These are phyloP conservation scores for Periconia digitata DNA, from an alignment of 2,329 filamentous ascomycete genomes.

Conservation along the genomic window DNA sequence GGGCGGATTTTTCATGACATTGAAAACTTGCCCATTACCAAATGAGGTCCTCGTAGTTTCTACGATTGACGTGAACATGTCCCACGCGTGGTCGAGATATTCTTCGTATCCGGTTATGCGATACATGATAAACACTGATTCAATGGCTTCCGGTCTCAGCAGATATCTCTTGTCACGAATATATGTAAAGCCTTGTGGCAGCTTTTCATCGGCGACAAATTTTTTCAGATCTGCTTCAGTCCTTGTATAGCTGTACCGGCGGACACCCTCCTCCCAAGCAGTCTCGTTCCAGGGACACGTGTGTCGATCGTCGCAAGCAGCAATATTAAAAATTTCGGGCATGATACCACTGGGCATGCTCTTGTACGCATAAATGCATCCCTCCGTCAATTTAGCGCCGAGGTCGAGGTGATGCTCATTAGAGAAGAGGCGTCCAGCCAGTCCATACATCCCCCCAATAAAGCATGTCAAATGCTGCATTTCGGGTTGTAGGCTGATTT, in stretches of 20 bases:
- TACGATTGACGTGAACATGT: constrained; percentile 50
- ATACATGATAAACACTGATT: constrained; percentile 62
- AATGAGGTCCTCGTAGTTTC: constrained; percentile 42
- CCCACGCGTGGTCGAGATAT: constrained; percentile 49
- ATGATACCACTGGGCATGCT: constrained; percentile 60
- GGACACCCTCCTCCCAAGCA: constrained; percentile 48
- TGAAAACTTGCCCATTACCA: constrained; percentile 48
- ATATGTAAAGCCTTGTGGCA: constrained; percentile 45
- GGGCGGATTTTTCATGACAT: constrained; percentile 38
- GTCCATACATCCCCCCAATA: constrained; percentile 62
- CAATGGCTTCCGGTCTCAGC: constrained; percentile 59
- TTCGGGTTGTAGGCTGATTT: constrained; percentile 46
- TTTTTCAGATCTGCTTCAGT: constrained; percentile 15
- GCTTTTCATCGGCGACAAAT: constrained; percentile 18
- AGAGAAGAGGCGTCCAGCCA: constrained; percentile 60
- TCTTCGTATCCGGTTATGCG: constrained; percentile 57
- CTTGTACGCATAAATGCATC: constrained; percentile 63
- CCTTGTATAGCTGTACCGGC: constrained; percentile 19
- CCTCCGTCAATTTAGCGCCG: constrained; percentile 60
- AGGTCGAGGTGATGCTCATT: constrained; percentile 56
- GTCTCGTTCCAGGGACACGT: constrained; percentile 58
- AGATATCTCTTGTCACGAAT: constrained; percentile 49
- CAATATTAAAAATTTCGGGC: constrained; percentile 59
- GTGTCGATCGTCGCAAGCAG: constrained; percentile 48
- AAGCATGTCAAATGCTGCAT: constrained; percentile 63